Base-by-base conservation (phyloP, 139 green algal genomes). In the Picochlorum sp. region DNA sequence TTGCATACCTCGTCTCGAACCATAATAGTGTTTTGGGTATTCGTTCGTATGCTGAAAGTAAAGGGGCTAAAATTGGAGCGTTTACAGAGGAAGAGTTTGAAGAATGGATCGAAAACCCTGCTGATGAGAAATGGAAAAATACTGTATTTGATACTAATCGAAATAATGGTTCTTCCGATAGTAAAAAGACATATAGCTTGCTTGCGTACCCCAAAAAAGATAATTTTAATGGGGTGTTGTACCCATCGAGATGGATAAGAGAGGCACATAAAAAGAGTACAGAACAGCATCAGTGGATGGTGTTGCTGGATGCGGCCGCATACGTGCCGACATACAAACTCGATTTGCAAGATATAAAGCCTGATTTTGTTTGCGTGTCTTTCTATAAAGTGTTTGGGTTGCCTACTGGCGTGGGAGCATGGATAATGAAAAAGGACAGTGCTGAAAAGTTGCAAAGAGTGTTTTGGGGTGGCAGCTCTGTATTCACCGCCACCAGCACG, bases 361-460 rank as follows among this genome's bases (percentile, higher is more conserved):
- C 79, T 8, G 84, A 96, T 59, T 89, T 96, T 72, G 76, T 94
- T 31, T 84, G 65, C 2, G 61, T 96, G 31, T 95, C 87, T 7
- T 95, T 85, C 62, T 96, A 96, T 82, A 96, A 96, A 73, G 75
- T 94, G 3, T 93, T 93, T 52, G 86, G 83, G 7, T 83, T 80
- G 22, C 82, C 82, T 5, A 84, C 81, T 4, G 69, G 88, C 8
- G 61, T 95, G 43, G 88, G 88, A 7, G 88, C 86, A 5, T 83
- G 95, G 26, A 40, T 96, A 24, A 77, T 87, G 36, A 62, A 76
- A 1, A 70, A 57, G 14, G 72, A 80, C 8, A 62, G 61, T 7
- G 36, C 81, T 52, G 55, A 30, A 30, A 47, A 83, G 53, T 73
- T 92, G 57, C 20, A 39, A 22, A 86, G 81, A 70, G 26, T 36